Evolutionary conservation across 2,329 filamentous ascomycete species (phyloP), one percentile per base, ranked within the genome.

Genomic region (Penicillium sp.): DNA sequence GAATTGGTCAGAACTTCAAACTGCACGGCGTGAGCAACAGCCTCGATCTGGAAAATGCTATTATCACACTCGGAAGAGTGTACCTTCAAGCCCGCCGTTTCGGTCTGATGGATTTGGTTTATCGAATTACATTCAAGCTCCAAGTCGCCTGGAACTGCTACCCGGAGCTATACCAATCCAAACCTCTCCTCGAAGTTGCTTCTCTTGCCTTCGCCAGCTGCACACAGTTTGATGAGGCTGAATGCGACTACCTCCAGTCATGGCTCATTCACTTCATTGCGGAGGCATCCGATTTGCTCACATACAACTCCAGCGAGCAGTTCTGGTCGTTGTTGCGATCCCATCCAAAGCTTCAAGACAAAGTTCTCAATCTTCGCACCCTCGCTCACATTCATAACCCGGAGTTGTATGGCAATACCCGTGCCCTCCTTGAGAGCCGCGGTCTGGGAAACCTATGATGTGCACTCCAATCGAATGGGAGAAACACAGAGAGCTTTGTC

Each of bases 111-210:
- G 41, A 45, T 1, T 27, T 68, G 23, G 57, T 60, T 7, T 52
- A 43, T 0, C 19, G 53, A 10, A 58, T 61, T 10, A 41, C 62
- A 0, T 29, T 55, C 23, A 67, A 68, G 35, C 54, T 68, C 1
- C 65, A 67, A 31, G 52, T 58, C 4, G 55, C 59, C 13, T 68
- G 66, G 66, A 68, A 68, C 17, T 65, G 56, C 0, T 67, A 66
- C 38, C 55, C 56, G 0, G 61, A 61, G 4, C 17, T 65, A 2
- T 50, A 33, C 12, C 63, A 65, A 17, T 52, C 63, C 21, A 42
- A 45, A 4, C 55, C 59, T 0, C 12, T 68, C 1, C 51, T 67
- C 1, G 43, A 55, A 3, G 35, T 64, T 12, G 39, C 57, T 4
- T 9, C 2, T 0, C 15, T 57, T 21, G 57, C 41, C 1, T 64